phyloP scores from a whole-genome alignment of 768 basidiomycete species.

The Russula emetica region DNA sequence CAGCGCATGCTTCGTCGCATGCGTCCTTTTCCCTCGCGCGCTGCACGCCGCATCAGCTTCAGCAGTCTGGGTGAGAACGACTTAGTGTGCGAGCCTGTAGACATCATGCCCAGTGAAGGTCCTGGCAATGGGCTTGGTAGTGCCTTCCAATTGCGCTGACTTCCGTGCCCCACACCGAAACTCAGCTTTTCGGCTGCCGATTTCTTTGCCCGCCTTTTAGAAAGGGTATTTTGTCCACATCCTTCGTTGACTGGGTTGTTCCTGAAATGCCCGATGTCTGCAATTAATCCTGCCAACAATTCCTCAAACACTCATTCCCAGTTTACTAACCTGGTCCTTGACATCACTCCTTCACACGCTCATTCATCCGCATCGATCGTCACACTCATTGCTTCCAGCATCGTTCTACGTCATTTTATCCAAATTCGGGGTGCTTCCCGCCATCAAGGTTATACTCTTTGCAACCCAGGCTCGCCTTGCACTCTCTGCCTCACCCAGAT shows the following conservation, averaged over 20 bases:
- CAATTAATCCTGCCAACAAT: background rate
- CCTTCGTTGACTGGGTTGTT: background rate
- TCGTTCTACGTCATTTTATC: constrained; percentile 16
- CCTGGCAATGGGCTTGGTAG: constrained; percentile 51
- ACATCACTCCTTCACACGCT: constrained; percentile 22
- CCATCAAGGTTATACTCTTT: background rate
- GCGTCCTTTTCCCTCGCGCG: constrained; percentile 24
- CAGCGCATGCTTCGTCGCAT: constrained; percentile 31
- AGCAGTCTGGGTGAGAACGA: constrained; percentile 20
- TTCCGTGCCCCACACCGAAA: background rate
- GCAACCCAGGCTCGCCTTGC: background rate
- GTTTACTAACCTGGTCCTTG: constrained; percentile 10
- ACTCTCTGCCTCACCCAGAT: constrained; percentile 1
- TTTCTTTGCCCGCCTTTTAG: background rate
- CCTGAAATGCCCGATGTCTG: constrained; percentile 1
- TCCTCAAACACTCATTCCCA: constrained; percentile 8
- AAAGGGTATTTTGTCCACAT: constrained; percentile 3
- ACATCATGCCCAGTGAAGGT: constrained; percentile 32
- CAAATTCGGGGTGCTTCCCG: constrained; percentile 3
- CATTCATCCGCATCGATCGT: constrained; percentile 18
- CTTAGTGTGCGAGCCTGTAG: constrained; percentile 23
- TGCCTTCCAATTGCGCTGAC: constrained; percentile 63
- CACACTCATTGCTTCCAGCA: constrained; percentile 20
- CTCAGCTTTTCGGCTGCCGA: background rate
- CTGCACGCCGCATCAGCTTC: constrained; percentile 28